These are phyloP conservation scores for Pulveroboletus sp. DNA, from an alignment of 768 basidiomycete species.

Conservation along the genomic window DNA sequence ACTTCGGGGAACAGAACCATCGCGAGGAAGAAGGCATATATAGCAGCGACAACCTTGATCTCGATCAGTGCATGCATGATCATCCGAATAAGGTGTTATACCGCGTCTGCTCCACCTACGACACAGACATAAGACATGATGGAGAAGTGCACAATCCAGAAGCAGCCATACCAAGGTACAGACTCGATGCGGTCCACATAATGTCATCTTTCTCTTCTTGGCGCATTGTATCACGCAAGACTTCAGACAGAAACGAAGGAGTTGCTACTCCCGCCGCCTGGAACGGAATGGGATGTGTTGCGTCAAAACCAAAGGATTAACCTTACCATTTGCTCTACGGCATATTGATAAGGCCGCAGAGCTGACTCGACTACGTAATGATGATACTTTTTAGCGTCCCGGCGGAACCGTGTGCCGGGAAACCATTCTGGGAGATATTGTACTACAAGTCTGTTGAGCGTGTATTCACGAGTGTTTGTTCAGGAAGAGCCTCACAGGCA, in stretches of 20 bases:
- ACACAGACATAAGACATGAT: too few relatives aligned
- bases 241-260: slow-evolving; percentile 18
- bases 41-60: slow-evolving; percentile 9
- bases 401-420: slow-evolving; percentile 34
- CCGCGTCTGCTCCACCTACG: slow-evolving; percentile 45
- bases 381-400: slow-evolving; percentile 28
- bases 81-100: slow-evolving; percentile 31
- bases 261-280: slow-evolving; percentile 17
- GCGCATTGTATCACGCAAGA: slow-evolving; percentile 10
- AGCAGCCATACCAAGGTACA: slow-evolving; percentile 10
- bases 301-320: neutral
- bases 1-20: slow-evolving; percentile 22
- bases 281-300: neutral
- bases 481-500: slow-evolving; percentile 5
- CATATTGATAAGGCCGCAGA: slow-evolving; percentile 42
- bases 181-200: slow-evolving; percentile 14
- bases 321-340: slow-evolving; percentile 45
- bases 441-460: slow-evolving; percentile 16
- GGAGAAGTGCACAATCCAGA: too few relatives aligned
- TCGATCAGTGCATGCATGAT: slow-evolving; percentile 25
- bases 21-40: slow-evolving; percentile 22
- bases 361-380: slow-evolving; percentile 38
- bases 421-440: slow-evolving; percentile 34
- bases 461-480: neutral
- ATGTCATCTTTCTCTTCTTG: slow-evolving; percentile 18